These are phyloP conservation scores for Chytriomyces sp. DNA, from an alignment of 192 early-diverging fungal species.

Conservation along the genomic window DNA sequence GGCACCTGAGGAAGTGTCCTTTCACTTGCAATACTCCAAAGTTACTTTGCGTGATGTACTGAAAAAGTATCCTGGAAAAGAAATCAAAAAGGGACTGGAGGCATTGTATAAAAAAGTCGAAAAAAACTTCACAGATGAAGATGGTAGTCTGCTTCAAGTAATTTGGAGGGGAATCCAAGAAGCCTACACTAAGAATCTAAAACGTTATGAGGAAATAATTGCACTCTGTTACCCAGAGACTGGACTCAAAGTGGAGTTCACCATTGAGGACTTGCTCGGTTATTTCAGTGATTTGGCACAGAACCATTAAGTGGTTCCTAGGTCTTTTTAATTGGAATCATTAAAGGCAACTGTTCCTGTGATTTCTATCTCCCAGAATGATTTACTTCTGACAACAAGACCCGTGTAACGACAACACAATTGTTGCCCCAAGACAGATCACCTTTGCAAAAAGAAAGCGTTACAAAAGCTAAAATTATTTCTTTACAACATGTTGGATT, in stretches of 20 bases:
- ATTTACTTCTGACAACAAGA: too few relatives aligned
- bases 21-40: constrained; percentile 83
- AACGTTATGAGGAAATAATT: constrained; percentile 82
- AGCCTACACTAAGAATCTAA: constrained; percentile 77
- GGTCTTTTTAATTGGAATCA: too few relatives aligned
- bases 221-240: constrained; percentile 84
- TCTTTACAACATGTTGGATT: too few relatives aligned
- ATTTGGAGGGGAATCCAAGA: constrained; percentile 92
- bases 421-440: too few relatives aligned
- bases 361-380: too few relatives aligned
- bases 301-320: constrained; percentile 56
- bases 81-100: constrained; percentile 80
- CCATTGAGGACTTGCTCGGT: constrained; percentile 72
- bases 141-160: constrained; percentile 72
- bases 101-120: constrained; percentile 87
- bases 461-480: too few relatives aligned
- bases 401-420: too few relatives aligned
- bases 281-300: constrained; percentile 74
- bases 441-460: too few relatives aligned
- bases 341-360: too few relatives aligned
- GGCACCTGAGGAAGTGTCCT: constrained; percentile 77
- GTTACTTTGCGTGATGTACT: constrained; percentile 82
- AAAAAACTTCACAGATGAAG: constrained; percentile 88
- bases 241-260: constrained; percentile 81
- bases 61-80: constrained; percentile 79